Evolutionary conservation across 2,329 filamentous ascomycete species (phyloP), one percentile per base, ranked within the genome.

Genomic region (Clonostachys rhizophaga): DNA sequence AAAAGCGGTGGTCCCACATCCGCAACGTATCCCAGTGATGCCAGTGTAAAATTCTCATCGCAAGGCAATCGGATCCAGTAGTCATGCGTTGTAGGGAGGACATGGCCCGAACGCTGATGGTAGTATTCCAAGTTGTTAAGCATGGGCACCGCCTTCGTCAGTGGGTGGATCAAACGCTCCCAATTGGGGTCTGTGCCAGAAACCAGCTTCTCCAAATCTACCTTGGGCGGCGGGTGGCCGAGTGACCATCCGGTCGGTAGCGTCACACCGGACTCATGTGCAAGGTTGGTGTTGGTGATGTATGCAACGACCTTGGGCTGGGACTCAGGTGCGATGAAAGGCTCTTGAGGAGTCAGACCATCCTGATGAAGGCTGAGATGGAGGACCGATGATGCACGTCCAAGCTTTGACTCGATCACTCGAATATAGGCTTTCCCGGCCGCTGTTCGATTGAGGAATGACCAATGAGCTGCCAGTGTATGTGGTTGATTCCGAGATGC

Each of bases 1-100:
- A 87, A 71, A 58, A 84, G 79, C 3, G 85, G 84, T 53, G 85
- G 88, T 59, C 81, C 81, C 5, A 53, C 42, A 61, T 92, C 88
- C 16, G 74, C 72, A 7, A 90, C 68, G 55, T 79, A 89, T 0
- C 80, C 84, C 3, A 91, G 67, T 2, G 75, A 72, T 4, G 76
- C 74, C 54, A 86, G 76, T 2, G 79, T 88, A 69, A 87, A 89
- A 36, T 66, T 74, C 49, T 79, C 77, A 2, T 76, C 75, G 18
- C n/a, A n/a, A 2, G 71, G 64, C 47, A 87, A 75, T 24, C 79
- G 75, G 5, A 87, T 67, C 87, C 87, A 91, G 61, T 60, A 43
- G 46, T 66, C 61, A 42, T 56, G 52, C 1, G 49, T 49, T 1
- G 55, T 53, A 5, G 48, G 43, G 9, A 35, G 44, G 3, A 48